phyloP scores from a whole-genome alignment of 2,329 filamentous ascomycete genomes.

The Cladophialophora carrionii region DNA sequence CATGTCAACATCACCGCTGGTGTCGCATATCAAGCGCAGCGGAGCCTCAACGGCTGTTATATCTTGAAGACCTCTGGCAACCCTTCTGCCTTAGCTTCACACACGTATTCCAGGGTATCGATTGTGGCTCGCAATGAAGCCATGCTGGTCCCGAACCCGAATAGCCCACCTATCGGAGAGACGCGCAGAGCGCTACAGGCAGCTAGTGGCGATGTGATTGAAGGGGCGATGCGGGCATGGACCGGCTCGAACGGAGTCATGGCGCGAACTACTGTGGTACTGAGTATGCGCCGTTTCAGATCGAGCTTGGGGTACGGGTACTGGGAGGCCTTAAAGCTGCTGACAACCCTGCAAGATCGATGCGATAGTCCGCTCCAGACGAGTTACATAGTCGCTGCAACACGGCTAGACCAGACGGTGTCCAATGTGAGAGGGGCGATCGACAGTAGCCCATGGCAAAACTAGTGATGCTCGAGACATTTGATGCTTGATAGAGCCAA shows the following conservation, averaged over 20 bases:
- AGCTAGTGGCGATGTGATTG: slow-evolving; percentile 1
- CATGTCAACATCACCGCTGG: not conserved
- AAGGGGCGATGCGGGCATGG: not conserved
- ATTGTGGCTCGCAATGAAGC: not conserved
- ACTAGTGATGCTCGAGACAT: not conserved
- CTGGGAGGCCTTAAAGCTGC: not conserved
- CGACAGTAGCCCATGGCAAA: not conserved
- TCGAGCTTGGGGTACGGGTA: not conserved
- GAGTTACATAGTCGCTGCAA: not conserved
- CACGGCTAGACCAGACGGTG: not conserved
- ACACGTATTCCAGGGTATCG: not conserved
- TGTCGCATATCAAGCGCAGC: not conserved
- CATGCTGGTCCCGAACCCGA: slow-evolving; percentile 4
- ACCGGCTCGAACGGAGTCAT: not conserved
- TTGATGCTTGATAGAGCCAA: not conserved
- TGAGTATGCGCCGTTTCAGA: slow-evolving; percentile 6
- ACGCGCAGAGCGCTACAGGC: not conserved
- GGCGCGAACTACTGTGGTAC: not conserved
- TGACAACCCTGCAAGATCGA: slow-evolving; percentile 10
- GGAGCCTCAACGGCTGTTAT: not conserved
- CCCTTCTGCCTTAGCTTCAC: not conserved
- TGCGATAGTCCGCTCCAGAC: not conserved
- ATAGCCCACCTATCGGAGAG: slow-evolving; percentile 2
- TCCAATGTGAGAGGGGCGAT: not conserved
- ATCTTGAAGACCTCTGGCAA: not conserved